A percentile compares a stretch with the other conserved stretches of the same genome.
phyloP scores from a whole-genome alignment of 1,284 basidiomycete species.

The Apiotrichum siamense region DNA sequence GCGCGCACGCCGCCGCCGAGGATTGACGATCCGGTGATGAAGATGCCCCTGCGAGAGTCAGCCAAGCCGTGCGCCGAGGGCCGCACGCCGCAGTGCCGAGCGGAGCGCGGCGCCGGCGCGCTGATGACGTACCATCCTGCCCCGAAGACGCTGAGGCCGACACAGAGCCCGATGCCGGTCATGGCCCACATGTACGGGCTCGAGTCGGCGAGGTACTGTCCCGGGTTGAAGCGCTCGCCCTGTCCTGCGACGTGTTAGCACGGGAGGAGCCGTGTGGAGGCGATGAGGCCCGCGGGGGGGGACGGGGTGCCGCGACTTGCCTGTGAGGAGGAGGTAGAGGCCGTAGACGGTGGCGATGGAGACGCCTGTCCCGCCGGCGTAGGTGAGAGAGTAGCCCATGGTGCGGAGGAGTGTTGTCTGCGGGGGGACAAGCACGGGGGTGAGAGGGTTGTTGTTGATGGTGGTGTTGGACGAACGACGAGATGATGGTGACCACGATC shows the following conservation, averaged over 20 bases:
- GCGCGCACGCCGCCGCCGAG: conserved; percentile 91
- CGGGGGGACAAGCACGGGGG: too few relatives aligned
- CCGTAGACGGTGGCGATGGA: not conserved
- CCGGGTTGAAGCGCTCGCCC: conserved; percentile 85
- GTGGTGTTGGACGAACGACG: too few relatives aligned
- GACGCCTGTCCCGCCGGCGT: not conserved
- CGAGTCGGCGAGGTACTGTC: conserved; percentile 84
- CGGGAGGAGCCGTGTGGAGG: not conserved
- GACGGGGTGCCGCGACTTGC: conserved; percentile 45
- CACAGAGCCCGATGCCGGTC: conserved; percentile 84
- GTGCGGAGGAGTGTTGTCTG: too few relatives aligned
- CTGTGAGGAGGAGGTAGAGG: conserved; percentile 67
- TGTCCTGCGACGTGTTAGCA: conserved; percentile 56
- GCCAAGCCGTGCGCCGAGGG: not conserved
- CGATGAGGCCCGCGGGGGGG: not conserved
- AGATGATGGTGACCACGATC: too few relatives aligned
- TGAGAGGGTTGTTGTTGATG: too few relatives aligned
- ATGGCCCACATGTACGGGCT: conserved; percentile 91
- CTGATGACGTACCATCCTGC: conserved; percentile 75
- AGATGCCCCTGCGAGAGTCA: conserved; percentile 80
- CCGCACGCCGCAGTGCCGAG: too few relatives aligned
- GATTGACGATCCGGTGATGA: conserved; percentile 90
- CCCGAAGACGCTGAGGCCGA: conserved; percentile 87
- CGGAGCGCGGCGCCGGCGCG: not conserved
- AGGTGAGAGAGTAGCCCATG: too few relatives aligned